Evolutionary conservation across 345 rosid genomes (phyloP).

Genomic region (Eucalyptus curtisii): DNA sequence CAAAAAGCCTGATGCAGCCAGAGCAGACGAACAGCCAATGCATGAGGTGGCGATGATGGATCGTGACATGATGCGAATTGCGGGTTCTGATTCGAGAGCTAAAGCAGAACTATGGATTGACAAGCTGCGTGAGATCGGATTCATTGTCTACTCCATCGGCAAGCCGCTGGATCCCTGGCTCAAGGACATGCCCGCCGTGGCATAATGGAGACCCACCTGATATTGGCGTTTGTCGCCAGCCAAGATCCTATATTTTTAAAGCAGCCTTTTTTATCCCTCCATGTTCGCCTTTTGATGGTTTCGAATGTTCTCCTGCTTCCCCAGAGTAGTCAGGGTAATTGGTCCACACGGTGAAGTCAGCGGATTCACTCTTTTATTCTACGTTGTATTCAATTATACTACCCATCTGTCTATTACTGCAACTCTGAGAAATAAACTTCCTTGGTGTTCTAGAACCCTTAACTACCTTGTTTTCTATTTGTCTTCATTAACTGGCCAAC

Average conservation of each 20-base stretch:
- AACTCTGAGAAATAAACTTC: background rate
- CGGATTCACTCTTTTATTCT: slow-evolving; percentile 6
- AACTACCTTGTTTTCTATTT: background rate
- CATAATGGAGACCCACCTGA: slow-evolving; percentile 12
- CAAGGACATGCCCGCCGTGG: slow-evolving; percentile 94
- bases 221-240: background rate
- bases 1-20: background rate
- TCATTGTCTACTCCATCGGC: slow-evolving; percentile 85
- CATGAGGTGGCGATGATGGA: background rate
- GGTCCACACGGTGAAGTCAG: background rate
- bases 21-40: background rate
- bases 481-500: background rate
- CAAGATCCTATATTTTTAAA: background rate
- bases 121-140: slow-evolving; percentile 75
- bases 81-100: background rate
- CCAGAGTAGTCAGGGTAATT: slow-evolving; percentile 4
- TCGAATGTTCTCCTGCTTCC: slow-evolving; percentile 7
- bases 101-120: background rate
- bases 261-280: slow-evolving; percentile 13
- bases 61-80: background rate
- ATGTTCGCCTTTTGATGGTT: background rate
- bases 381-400: slow-evolving; percentile 3
- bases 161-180: slow-evolving; percentile 92
- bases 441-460: background rate
- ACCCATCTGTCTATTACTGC: background rate